Conservation (phyloP, 2,329 filamentous ascomycete species). For the Xylariaceae sp. region DNA sequence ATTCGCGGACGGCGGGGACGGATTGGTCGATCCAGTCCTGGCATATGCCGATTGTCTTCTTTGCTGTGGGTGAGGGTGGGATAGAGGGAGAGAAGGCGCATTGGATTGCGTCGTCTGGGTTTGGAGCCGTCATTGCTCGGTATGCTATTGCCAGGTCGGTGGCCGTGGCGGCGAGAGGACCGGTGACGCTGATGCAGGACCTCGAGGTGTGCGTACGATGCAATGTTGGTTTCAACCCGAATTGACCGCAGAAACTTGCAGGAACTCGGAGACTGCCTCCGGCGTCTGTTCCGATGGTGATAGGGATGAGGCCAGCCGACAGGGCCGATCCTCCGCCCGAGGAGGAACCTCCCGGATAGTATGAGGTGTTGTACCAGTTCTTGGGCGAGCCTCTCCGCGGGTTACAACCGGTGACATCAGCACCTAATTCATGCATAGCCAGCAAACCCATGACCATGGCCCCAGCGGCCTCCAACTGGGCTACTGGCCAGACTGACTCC, state of each 20-base stretch:
- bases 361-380: conserved; percentile 70
- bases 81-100: conserved; percentile 57
- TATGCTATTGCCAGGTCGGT: conserved; percentile 79
- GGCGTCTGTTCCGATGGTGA: conserved; percentile 69
- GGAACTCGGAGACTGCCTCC: conserved; percentile 74
- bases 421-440: conserved; percentile 75
- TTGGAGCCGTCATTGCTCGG: conserved; percentile 68
- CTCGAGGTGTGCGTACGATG: conserved; percentile 57
- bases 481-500: conserved; percentile 64
- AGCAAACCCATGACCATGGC: conserved; percentile 71
- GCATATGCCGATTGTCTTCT: conserved; percentile 66
- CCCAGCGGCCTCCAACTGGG: conserved; percentile 66
- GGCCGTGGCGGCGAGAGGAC: conserved; percentile 71
- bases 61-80: conserved; percentile 38
- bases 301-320: conserved; percentile 65
- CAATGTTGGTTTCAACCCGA: conserved; percentile 75
- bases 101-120: conserved; percentile 57
- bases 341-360: conserved; percentile 78
- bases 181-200: conserved; percentile 57
- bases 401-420: conserved; percentile 82
- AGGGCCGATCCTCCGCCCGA: conserved; percentile 70
- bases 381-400: conserved; percentile 65
- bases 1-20: conserved; percentile 55
- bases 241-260: conserved; percentile 69
- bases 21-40: conserved; percentile 65